A percentile compares a stretch with the other conserved stretches of the same genome.
Evolutionary conservation across 139 green algal genomes (phyloP).

Genomic region (Mesostigma viride): DNA sequence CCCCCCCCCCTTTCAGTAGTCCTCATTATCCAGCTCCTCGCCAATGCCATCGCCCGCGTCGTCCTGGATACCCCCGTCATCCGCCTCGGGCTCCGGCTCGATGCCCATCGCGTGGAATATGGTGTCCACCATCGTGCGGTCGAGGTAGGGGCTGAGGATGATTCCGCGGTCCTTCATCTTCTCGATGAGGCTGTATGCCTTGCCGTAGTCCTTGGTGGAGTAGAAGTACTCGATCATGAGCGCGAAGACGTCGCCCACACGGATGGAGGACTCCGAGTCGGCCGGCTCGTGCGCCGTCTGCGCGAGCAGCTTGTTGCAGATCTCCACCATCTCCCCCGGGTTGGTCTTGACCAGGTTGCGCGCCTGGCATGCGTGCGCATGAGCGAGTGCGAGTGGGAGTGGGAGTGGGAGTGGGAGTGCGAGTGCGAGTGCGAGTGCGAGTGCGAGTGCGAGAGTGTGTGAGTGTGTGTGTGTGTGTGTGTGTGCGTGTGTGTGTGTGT

Average conservation of each 20-base stretch:
- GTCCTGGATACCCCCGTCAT: no score
- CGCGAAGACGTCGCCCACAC: conserved; percentile 43
- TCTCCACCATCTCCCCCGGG: background rate
- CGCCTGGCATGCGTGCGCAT: no score
- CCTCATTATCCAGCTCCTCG: no score
- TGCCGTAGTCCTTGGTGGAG: conserved; percentile 24
- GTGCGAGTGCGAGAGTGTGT: no score
- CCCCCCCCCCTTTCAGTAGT: no score
- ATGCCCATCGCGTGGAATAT: background rate
- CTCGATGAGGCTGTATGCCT: conserved; percentile 41
- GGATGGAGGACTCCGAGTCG: conserved; percentile 22
- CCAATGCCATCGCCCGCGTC: no score
- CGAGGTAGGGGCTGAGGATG: conserved; percentile 43
- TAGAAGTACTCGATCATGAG: conserved; percentile 53
- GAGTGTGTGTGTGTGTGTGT: no score
- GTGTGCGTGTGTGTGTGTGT: no score
- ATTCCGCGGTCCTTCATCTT: conserved; percentile 38
- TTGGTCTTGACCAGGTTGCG: conserved; percentile 10
- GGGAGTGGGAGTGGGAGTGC: no score
- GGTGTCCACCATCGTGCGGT: conserved; percentile 32
- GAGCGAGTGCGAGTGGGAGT: no score
- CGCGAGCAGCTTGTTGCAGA: conserved; percentile 15
- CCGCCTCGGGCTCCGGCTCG: no score
- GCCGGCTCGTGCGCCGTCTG: background rate
- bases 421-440: no score